Evolutionary conservation across 2,329 filamentous ascomycete species (phyloP).

Genomic region (Mollisiaceae sp.): DNA sequence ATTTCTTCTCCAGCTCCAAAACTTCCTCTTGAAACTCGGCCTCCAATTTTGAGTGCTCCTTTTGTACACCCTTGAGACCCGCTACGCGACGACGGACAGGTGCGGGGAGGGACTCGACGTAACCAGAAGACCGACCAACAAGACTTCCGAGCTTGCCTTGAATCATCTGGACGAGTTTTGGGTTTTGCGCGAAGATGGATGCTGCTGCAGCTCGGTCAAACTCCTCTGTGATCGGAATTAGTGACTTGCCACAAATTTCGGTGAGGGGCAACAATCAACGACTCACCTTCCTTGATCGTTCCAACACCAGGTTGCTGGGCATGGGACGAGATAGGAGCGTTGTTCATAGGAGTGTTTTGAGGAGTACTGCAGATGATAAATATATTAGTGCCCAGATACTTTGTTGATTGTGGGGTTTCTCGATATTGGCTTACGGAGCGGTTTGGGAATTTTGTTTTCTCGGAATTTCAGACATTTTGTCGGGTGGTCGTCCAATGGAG

Average conservation of each 20-base stretch:
- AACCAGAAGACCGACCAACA: slow-evolving; percentile 93
- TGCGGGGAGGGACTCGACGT: slow-evolving; percentile 92
- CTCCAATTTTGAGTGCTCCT: slow-evolving; percentile 98
- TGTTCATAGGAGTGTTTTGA: slow-evolving; percentile 95
- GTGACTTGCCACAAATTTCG: slow-evolving; percentile 33
- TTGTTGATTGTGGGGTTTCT: slow-evolving; percentile 20
- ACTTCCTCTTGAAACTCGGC: slow-evolving; percentile 99
- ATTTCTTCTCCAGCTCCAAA: slow-evolving; percentile 98
- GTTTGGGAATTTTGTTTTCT: slow-evolving; percentile 64
- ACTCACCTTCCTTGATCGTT: slow-evolving; percentile 96
- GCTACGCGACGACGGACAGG: slow-evolving; percentile 91
- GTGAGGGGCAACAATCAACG: slow-evolving; percentile 37
- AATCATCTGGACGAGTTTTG: slow-evolving; percentile 94
- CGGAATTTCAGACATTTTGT: slow-evolving; percentile 65
- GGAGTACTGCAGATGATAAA: slow-evolving; percentile 72
- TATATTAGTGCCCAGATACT: slow-evolving; percentile 4
- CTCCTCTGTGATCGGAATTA: slow-evolving; percentile 68
- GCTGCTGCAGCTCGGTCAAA: slow-evolving; percentile 86
- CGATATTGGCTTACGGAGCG: slow-evolving; percentile 61
- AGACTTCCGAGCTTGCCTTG: slow-evolving; percentile 93
- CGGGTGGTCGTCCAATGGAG: slow-evolving; percentile 10
- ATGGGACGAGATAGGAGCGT: slow-evolving; percentile 96
- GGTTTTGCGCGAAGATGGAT: slow-evolving; percentile 94
- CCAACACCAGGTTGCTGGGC: slow-evolving; percentile 92
- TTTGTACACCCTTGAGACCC: slow-evolving; percentile 96